Conservation (phyloP, 2,329 filamentous ascomycete species). For the Sclerotinia sclerotiorum region DNA sequence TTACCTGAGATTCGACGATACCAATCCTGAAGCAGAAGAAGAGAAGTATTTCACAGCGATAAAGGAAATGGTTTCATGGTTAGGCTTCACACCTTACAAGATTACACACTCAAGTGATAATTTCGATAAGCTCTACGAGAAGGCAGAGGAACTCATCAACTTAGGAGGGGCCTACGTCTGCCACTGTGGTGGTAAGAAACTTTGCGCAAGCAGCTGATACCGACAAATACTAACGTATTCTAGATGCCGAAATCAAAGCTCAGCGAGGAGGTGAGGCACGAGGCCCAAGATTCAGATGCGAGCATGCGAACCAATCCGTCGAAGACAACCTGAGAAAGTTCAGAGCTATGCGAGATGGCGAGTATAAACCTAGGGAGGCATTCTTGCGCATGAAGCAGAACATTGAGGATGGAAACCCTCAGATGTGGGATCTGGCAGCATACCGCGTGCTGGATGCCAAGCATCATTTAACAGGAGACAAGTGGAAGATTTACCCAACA, state of each 20-base stretch:
- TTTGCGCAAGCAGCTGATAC: background rate
- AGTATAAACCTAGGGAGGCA: slow-evolving; percentile 81
- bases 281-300: slow-evolving; percentile 74
- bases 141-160: slow-evolving; percentile 80
- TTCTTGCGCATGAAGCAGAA: slow-evolving; percentile 93
- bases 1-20: slow-evolving; percentile 85
- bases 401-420: slow-evolving; percentile 78
- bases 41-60: slow-evolving; percentile 89
- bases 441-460: slow-evolving; percentile 78
- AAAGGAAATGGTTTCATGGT: slow-evolving; percentile 81
- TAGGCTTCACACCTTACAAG: slow-evolving; percentile 71
- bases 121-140: slow-evolving; percentile 79
- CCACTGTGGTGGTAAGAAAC: slow-evolving; percentile 64
- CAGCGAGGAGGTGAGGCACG: slow-evolving; percentile 78
- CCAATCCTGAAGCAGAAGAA: slow-evolving; percentile 91
- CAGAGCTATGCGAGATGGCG: slow-evolving; percentile 84
- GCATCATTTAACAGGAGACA: slow-evolving; percentile 76
- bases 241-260: slow-evolving; percentile 76
- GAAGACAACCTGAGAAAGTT: slow-evolving; percentile 82
- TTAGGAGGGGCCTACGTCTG: slow-evolving; percentile 79
- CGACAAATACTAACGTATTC: slow-evolving; percentile 34
- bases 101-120: slow-evolving; percentile 90
- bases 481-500: slow-evolving; percentile 93
- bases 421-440: slow-evolving; percentile 95
- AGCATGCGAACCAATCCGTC: slow-evolving; percentile 71